These are phyloP conservation scores for Leccinum variicolor DNA, from an alignment of 768 basidiomycete genomes.

Conservation along the genomic window DNA sequence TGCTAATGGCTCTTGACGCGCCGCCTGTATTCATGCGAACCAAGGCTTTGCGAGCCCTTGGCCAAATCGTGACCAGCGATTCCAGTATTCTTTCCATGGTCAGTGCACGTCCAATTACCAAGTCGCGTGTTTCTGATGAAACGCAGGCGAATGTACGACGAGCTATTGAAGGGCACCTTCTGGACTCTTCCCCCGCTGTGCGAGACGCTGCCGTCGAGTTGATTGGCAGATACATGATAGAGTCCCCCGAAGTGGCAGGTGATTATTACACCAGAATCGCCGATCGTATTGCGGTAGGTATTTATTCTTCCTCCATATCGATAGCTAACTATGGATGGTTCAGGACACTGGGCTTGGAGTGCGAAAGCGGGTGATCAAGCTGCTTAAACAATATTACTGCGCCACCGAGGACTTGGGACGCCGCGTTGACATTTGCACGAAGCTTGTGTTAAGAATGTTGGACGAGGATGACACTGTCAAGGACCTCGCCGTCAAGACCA, in stretches of 20 bases:
- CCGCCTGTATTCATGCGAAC: conserved; percentile 90
- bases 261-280: conserved; percentile 89
- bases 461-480: conserved; percentile 96
- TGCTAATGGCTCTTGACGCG: conserved; percentile 78
- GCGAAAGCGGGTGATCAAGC: conserved; percentile 93
- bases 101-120: conserved; percentile 22
- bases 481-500: conserved; percentile 84
- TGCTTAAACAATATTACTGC: conserved; percentile 78
- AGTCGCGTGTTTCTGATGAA: conserved; percentile 1
- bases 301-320: not conserved
- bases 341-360: conserved; percentile 95
- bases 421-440: conserved; percentile 76
- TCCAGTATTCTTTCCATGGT: conserved; percentile 77
- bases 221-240: conserved; percentile 95
- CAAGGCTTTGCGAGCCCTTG: conserved; percentile 87
- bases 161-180: conserved; percentile 85
- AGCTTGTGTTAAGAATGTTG: conserved; percentile 76
- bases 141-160: conserved; percentile 71
- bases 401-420: conserved; percentile 57
- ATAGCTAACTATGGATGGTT: not conserved
- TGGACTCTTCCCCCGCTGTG: conserved; percentile 91
- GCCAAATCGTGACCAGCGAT: conserved; percentile 88
- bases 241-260: conserved; percentile 80
- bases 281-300: conserved; percentile 82
- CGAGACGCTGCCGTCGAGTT: conserved; percentile 96